Evolutionary conservation across 805 yeast genomes (phyloP), one percentile per base, ranked within the genome.

Genomic region (Starmerella lactis-condensi): DNA sequence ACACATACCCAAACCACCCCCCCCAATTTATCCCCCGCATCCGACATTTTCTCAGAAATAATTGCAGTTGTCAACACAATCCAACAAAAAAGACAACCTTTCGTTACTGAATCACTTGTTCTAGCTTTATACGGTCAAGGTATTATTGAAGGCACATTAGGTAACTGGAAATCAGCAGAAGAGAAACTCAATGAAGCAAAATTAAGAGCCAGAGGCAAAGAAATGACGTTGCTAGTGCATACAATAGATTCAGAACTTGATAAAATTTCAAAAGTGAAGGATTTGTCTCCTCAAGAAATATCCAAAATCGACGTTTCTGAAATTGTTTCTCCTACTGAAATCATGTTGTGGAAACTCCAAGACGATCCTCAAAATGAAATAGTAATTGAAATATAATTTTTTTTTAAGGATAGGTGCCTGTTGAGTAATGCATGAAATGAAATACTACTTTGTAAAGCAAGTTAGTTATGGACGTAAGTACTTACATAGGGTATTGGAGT

Each of bases 71-170:
- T 43, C 11, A 28, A 36, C 13, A 17, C 30, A 5, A 31, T 42
- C 14, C 32, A 38, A 29, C 36, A 32, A 22, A 34, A 46, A 12
- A 38, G 49, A 11, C 29, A 38, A 3, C 37, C 34, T 11, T 31
- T 42, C 24, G 53, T 75, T 9, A 63, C 67, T 20, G 79, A 76
- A 39, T 69, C 76, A 1, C 69, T 75, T 25, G 89, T 91, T 0
- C 59, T 83, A 48, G 70, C 93, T 1, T 69, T 81, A 0, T 83
- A 76, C 47, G 91, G 93, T 0, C 58, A 78, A 24, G 96, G 94
- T 2, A 91, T 82, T 4, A 62, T 79, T 8, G 62, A 67, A 26
- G 53, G 74, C n/a, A 78, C 77, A 43, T 47, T 59, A 28, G 66
- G 72, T 1, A 55, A 71, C 8, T 58, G 65, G 34, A 62, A 59